These are phyloP conservation scores for Euphorbia tirucalli DNA, from an alignment of 345 rosid species.

Conservation along the genomic window DNA sequence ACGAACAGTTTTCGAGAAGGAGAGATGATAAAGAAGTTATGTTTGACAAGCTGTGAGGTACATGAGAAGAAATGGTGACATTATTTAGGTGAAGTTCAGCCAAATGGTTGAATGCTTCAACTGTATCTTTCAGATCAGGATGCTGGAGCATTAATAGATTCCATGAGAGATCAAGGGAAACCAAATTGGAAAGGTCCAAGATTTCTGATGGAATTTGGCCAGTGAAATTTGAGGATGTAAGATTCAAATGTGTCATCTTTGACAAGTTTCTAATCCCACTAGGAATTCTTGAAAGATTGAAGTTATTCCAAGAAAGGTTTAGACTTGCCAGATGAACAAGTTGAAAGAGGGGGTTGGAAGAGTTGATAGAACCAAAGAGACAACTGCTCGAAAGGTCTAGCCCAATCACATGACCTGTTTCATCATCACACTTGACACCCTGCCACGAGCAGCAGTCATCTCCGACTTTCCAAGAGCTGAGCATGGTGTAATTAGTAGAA, in stretches of 20 bases:
- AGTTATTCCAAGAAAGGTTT: constrained; percentile 12
- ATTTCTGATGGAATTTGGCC: constrained; percentile 21
- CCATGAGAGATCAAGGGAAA: neutral
- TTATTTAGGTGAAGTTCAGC: neutral
- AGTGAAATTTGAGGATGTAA: neutral
- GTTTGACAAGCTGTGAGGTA: neutral
- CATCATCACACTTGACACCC: constrained; percentile 5
- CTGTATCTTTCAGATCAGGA: neutral
- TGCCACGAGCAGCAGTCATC: neutral
- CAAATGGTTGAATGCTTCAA: neutral
- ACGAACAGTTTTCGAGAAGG: neutral
- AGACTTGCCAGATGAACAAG: constrained; percentile 20
- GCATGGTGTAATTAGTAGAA: too few species aligned
- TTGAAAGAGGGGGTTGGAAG: constrained; percentile 18
- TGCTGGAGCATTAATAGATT: neutral
- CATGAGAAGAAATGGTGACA: neutral
- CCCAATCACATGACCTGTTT: constrained; percentile 6
- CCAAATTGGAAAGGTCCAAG: neutral
- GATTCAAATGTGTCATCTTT: constrained; percentile 9
- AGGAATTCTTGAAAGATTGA: constrained; percentile 17
- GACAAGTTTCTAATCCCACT: neutral
- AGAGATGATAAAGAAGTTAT: neutral
- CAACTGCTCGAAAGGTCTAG: constrained; percentile 13
- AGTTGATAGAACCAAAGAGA: constrained; percentile 20
- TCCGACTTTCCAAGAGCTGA: too few species aligned